Base-by-base conservation (phyloP, 1,139 yeast genomes). In the Kodamaea alishanica region DNA sequence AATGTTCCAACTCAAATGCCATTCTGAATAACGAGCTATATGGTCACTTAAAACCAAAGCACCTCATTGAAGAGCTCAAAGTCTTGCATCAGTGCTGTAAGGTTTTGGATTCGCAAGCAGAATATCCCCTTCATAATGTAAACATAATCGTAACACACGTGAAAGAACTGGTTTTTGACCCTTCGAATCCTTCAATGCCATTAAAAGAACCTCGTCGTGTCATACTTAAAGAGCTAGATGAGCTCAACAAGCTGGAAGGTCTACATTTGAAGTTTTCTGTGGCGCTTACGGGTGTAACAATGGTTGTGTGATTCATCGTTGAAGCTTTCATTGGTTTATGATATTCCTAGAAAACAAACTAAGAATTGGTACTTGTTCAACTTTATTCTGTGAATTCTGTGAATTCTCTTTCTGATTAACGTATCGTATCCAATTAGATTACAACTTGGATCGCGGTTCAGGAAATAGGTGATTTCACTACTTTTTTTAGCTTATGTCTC, bases 31-130 rank as follows among this genome's bases (percentile, higher is more conserved):
- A 61, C 5, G 55, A 62, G 43, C 53, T 84, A 32, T 89, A 78
- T 55, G 97, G 97, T 1, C 97, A 89, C 61, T 58, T 89, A 58
- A 80, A 85, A 20, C 95, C 96, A 2, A 48, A 56, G 4, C 75
- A 76, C 48, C 60, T 89, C 28, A 67, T 85, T 9, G 55, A 63
- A 11, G 95, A 87, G 51, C 63, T 89, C 29, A 47, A 54, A 30
- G 51, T 46, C n/a, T 58, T 84, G 39, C 49, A 54, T 37, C 29
- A 34, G 25, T 48, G 51, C 41, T 51, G 61, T 38, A 24, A 39
- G 23, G 37, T 40, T 15, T 28, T 50, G 32, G 28, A 46, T 6
- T 44, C 53, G 6, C 29, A 30, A 5, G 24, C 33, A n/a, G 11
- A 22, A 32, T 41, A 48, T 12, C 75, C 78, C 0, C 58, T 82